Base-by-base conservation (phyloP, 257 asterid species). In the Cynanchum wilfordii region DNA sequence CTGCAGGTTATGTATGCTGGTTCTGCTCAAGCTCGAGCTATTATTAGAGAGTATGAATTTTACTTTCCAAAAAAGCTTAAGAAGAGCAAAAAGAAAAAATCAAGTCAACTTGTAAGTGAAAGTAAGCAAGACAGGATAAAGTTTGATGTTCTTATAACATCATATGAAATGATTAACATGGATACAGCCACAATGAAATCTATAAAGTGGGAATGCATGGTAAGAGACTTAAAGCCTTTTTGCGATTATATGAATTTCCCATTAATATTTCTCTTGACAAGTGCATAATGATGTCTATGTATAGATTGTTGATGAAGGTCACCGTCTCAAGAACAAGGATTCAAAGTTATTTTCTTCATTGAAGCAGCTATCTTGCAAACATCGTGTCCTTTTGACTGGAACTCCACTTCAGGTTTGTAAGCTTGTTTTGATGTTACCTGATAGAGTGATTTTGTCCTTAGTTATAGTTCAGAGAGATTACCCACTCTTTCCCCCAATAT, bases 301-400 rank as follows among this genome's bases (percentile, higher is more conserved):
- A 84, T 78, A 95, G 99, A 89, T 95, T 80, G 97, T 95, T 78
- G 99, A 95, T 82, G 99, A 95, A 90, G 99, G 99, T 45, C 99
- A 95, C 70, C 96, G 99, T 70, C 89, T 95, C 9, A 95, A 95
- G 85, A 95, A 95, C 83, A 95, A 95, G 89, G 99, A 95, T 76
- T 95, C 98, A 55, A 95, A 95, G 85, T 80, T 95, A 80, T 95
- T 95, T 81, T 83, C 87, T 77, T 72, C 86, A 51, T 71, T 95
- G 89, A 92, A 83, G 84, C 97, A 88, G 86, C 92, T 87, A 81
- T 82, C 86, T 55, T 89, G 84, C 86, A 84, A 89, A 73, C 99
- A 95, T 78, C 97, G 99, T 76, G 88, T 82, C 75, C 98, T 95
- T 79, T 79, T 95, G 83, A 95, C 99, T 73, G 99, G 99, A 76